Conservation (phyloP, 1,284 basidiomycete species). For the Ganoderma lingzhi region DNA sequence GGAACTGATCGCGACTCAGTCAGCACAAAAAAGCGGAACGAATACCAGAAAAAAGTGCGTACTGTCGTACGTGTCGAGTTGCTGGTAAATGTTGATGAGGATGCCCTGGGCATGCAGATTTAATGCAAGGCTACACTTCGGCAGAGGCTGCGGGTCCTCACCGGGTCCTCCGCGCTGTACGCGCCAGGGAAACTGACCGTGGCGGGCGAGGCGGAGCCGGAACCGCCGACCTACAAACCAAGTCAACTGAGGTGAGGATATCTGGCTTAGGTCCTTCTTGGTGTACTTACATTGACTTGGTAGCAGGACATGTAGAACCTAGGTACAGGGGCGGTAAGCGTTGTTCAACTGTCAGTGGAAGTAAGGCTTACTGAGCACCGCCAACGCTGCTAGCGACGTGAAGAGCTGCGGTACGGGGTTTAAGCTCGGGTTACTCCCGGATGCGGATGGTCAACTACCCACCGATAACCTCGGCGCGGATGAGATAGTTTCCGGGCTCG, state of each 20-base stretch:
- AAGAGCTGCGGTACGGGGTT: conserved; percentile 44
- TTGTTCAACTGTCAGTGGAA: background rate
- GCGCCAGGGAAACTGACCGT: conserved; percentile 57
- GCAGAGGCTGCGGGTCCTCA: conserved; percentile 29
- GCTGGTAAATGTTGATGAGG: conserved; percentile 49
- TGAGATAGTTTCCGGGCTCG: conserved; percentile 58
- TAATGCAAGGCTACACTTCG: background rate
- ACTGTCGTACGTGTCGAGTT: conserved; percentile 48
- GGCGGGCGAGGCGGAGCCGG: conserved; percentile 49
- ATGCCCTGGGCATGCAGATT: conserved; percentile 37
- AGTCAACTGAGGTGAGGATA: background rate
- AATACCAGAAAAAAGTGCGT: conserved; percentile 26
- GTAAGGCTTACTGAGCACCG: conserved; percentile 52
- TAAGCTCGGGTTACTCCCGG: background rate
- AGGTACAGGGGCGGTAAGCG: background rate
- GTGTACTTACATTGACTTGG: conserved; percentile 50
- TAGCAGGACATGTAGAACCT: conserved; percentile 61
- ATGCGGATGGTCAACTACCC: conserved; percentile 19
- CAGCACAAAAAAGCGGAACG: conserved; percentile 5
- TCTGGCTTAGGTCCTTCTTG: background rate
- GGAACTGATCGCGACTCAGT: conserved; percentile 45
- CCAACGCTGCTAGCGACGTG: conserved; percentile 53
- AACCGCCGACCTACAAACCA: conserved; percentile 41
- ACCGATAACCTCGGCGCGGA: conserved; percentile 63
- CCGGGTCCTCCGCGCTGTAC: conserved; percentile 53